Base-by-base conservation (phyloP, 106 monocot species). In the Iris macrosiphon region DNA sequence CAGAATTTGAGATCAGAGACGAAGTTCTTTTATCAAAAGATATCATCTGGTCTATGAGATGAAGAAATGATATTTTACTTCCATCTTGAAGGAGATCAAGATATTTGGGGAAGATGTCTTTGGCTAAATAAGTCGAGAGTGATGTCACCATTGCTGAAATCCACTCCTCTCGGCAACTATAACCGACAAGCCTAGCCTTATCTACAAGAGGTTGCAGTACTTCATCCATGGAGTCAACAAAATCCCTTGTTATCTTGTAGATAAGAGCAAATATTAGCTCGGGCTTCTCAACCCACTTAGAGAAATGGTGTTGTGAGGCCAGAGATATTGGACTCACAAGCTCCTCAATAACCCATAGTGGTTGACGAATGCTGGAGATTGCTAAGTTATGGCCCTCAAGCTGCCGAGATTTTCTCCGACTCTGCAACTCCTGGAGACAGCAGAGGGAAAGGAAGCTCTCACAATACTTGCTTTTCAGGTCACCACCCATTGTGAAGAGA, bases 91-190 rank as follows among this genome's bases (percentile, higher is more conserved):
- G 61, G 39, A 80, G 55, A 25, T 67, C 64, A 48, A 77, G 52
- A 70, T 86, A 83, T 4, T 55, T 73, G 2, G 86, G 83, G 31
- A 96, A 83, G 2, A 90, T 70, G 49, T 86, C 96, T 75, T 81
- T 96, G 7, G 86, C 74, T 68, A 96, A 57, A 45, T 78, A 96
- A 31, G 79, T 82, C 8, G 71, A 74, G 22, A 90, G 49, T 26
- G 85, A 74, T 24, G 79, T 62, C 22, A 80, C 79, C 71, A 86
- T 83, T 62, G 86, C 75, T 38, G 82, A 70, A 66, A 90, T 75
- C 96, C 96, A 96, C 68, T 96, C 96, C 58, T 90, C 96, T 68
- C 90, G 76, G 74, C 89, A 96, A 74, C 96, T 98, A 60, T 80
- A 90, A 16, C 90, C 86, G 4, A 75, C 60, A 62, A 98, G 90